A percentile compares a stretch with the other conserved stretches of the same genome.
These are phyloP conservation scores for Cladophialophora psammophila DNA, from an alignment of 2,329 filamentous ascomycete genomes.

Conservation along the genomic window DNA sequence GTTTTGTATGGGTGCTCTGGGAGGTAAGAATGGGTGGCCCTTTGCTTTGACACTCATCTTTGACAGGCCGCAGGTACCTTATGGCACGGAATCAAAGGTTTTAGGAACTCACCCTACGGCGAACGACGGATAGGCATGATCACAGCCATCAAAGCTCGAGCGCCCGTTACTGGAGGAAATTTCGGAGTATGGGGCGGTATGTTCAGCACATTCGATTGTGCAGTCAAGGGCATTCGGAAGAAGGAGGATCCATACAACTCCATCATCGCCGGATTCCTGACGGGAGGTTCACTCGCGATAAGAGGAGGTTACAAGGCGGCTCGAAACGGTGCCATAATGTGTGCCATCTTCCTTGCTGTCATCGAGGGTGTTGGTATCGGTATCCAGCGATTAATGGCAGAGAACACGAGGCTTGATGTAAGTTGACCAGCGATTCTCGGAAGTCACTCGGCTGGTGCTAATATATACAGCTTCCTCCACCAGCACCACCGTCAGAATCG, in stretches of 20 bases:
- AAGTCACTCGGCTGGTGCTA: conserved; percentile 14
- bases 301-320: conserved; percentile 91
- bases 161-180: conserved; percentile 94
- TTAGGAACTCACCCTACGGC: conserved; percentile 86
- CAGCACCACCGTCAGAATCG: conserved; percentile 40
- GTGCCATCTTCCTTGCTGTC: conserved; percentile 89
- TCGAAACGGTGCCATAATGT: conserved; percentile 94
- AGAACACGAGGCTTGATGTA: conserved; percentile 83
- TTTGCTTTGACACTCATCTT: background rate
- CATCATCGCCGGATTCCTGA: conserved; percentile 97
- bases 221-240: conserved; percentile 89
- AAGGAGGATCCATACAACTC: conserved; percentile 99
- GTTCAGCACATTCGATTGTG: conserved; percentile 95
- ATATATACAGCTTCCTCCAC: conserved; percentile 41
- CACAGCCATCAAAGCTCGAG: conserved; percentile 96
- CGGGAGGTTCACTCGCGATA: conserved; percentile 87
- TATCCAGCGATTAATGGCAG: conserved; percentile 92
- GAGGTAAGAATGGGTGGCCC: conserved; percentile 22
- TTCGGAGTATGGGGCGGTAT: conserved; percentile 98
- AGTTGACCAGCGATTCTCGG: conserved; percentile 39
- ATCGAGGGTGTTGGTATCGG: conserved; percentile 98
- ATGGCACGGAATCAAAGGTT: conserved; percentile 97
- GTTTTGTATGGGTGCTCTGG: conserved; percentile 81
- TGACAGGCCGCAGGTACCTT: conserved; percentile 79
- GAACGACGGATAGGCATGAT: conserved; percentile 95